A percentile compares a stretch with the other conserved stretches of the same genome.
These are phyloP conservation scores for Gossypium trilobum DNA, from an alignment of 441 rosid genomes.

Conservation along the genomic window DNA sequence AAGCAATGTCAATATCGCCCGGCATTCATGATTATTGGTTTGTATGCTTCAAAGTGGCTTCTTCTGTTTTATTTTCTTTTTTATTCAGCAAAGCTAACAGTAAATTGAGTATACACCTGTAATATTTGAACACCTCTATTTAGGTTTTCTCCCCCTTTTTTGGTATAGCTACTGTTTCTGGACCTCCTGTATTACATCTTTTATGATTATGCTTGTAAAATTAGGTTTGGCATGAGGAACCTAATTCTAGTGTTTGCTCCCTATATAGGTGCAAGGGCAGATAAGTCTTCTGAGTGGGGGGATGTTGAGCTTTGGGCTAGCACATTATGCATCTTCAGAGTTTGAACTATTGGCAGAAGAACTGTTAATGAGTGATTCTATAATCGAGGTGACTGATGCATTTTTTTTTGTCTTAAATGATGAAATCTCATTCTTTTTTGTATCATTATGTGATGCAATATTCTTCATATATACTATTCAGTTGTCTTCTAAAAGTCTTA, in stretches of 20 bases:
- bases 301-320: constrained; percentile 81
- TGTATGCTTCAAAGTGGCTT: not conserved
- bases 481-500: not conserved
- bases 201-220: not conserved
- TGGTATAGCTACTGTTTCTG: not conserved
- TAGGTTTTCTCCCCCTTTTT: not conserved
- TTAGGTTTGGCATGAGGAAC: not conserved
- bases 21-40: not conserved
- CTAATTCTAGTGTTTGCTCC: constrained; percentile 14
- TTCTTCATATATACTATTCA: constrained; percentile 10
- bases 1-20: not conserved
- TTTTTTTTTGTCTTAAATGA: not conserved
- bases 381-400: constrained; percentile 50
- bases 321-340: constrained; percentile 83
- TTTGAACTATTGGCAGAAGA: constrained; percentile 97
- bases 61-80: not conserved
- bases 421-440: not conserved
- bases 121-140: not conserved
- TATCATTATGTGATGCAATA: not conserved
- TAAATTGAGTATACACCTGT: not conserved
- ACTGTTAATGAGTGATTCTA: constrained; percentile 92
- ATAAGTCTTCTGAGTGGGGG: constrained; percentile 67
- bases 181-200: not conserved
- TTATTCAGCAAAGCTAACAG: not conserved
- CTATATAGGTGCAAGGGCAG: constrained; percentile 84